Evolutionary conservation across 129 eudicot species (phyloP), one percentile per base, ranked within the genome.

Genomic region (Flaveria ramosissima): DNA sequence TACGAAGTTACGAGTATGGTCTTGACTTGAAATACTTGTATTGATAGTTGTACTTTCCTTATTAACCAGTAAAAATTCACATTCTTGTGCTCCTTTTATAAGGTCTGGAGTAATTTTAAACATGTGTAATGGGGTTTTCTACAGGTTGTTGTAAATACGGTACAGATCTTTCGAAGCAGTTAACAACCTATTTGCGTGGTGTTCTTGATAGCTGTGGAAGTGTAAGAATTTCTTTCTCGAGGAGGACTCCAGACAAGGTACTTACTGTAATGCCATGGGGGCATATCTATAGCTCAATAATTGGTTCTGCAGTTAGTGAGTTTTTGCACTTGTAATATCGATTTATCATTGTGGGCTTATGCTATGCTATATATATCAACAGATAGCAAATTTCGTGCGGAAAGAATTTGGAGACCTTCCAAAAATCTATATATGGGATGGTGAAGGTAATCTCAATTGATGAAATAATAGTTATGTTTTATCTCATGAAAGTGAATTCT

Each of bases 211-310:
- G 89, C 85, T 93, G 98, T 78, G 98, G 98, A 69, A 87, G 91
- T 62, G 93, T 93, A 77, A 90, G 98, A 78, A 87, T 93, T 66
- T 90, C 98, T 52, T 90, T 93, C 85, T 90, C 98, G 59, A 90
- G 98, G 77, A 87, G 98, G 79, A 93, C 98, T 53, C 97, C 98
- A 8, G 88, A 78, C 56, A 93, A 93, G 97, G 98, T 93, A 82
- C 20, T 6, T 26, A 43, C 15, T 30, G 30, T 20, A 10, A 50
- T 26, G 32, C 70, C 51, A 63, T 70, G 10, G 51, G 42, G 14
- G 14, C 51, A 20, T 30, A 57, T 71, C 67, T 70, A n/a, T 39
- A 80, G 57, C 17, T 23, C 50, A 17, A 27, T 46, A 46, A 15
- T 32, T 45, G 14, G 30, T 56, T 67, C 46, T 74, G 52, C 53